These are phyloP conservation scores for Musa itinerans DNA, from an alignment of 176 grass and related monocot species.

Conservation along the genomic window DNA sequence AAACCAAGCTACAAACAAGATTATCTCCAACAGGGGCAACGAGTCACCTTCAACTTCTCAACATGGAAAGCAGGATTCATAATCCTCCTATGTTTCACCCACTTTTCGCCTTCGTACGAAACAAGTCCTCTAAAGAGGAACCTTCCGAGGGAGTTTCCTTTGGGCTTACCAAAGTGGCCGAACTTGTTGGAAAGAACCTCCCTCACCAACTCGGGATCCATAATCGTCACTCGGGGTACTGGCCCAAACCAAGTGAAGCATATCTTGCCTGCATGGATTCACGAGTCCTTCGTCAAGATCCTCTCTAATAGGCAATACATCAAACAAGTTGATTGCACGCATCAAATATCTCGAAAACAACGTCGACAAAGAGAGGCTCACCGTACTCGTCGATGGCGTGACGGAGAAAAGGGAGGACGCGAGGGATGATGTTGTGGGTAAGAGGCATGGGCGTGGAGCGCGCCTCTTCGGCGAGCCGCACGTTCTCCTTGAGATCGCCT, in stretches of 20 bases:
- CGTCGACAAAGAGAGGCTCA: background rate
- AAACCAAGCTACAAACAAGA: background rate
- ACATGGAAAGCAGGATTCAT: constrained; percentile 59
- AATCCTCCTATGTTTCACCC: constrained; percentile 51
- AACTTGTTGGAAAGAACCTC: constrained; percentile 43
- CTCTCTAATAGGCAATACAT: too few relatives aligned
- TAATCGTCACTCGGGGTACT: constrained; percentile 29
- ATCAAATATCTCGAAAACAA: too few relatives aligned
- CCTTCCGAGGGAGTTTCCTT: background rate
- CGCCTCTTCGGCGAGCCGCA: constrained; percentile 36
- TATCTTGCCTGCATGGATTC: constrained; percentile 12
- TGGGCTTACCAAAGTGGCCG: constrained; percentile 49
- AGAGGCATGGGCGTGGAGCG: constrained; percentile 43
- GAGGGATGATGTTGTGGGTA: constrained; percentile 42
- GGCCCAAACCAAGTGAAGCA: constrained; percentile 63
- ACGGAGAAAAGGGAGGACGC: constrained; percentile 25
- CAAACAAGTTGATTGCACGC: too few relatives aligned
- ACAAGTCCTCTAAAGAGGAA: constrained; percentile 33
- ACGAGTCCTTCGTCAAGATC: too few relatives aligned
- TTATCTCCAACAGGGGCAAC: background rate
- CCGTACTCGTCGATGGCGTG: constrained; percentile 33
- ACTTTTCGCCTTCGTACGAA: constrained; percentile 41
- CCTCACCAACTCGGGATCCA: constrained; percentile 28
- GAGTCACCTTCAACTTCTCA: constrained; percentile 51
- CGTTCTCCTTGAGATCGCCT: constrained; percentile 41